These are phyloP conservation scores for Fraxinus velutina DNA, from an alignment of 305 asterid genomes.

Conservation along the genomic window DNA sequence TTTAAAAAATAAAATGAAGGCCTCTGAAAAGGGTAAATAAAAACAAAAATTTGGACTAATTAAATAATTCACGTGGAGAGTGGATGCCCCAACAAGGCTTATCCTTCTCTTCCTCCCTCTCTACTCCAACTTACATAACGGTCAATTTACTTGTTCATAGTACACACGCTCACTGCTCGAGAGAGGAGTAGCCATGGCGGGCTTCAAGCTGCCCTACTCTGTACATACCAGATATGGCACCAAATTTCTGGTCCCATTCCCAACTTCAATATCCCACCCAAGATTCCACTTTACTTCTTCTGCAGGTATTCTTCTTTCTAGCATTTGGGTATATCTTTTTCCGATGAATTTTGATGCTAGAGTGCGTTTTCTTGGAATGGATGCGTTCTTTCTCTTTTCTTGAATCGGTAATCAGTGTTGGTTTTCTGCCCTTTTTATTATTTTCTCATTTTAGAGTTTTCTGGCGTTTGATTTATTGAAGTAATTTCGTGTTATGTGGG, in stretches of 20 bases:
- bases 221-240: conserved; percentile 37
- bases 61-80: conserved; percentile 19
- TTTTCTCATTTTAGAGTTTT: background rate
- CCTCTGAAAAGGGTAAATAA: background rate
- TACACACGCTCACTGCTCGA: background rate
- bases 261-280: conserved; percentile 29
- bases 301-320: conserved; percentile 33
- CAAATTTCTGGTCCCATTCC: conserved; percentile 31
- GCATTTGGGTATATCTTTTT: conserved; percentile 2
- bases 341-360: background rate
- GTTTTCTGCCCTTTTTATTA: background rate
- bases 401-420: background rate
- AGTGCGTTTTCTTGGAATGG: background rate
- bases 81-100: conserved; percentile 36
- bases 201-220: conserved; percentile 49
- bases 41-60: background rate
- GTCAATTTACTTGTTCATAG: conserved; percentile 22
- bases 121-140: conserved; percentile 38
- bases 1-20: background rate
- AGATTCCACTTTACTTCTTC: conserved; percentile 31
- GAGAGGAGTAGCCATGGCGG: conserved; percentile 42
- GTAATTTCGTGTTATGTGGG: background rate
- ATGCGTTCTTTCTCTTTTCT: background rate
- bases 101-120: conserved; percentile 25
- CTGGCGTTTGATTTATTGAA: background rate